These are phyloP conservation scores for Beauveria scarabaeidicola DNA, from an alignment of 2,329 filamentous ascomycete species.

Conservation along the genomic window DNA sequence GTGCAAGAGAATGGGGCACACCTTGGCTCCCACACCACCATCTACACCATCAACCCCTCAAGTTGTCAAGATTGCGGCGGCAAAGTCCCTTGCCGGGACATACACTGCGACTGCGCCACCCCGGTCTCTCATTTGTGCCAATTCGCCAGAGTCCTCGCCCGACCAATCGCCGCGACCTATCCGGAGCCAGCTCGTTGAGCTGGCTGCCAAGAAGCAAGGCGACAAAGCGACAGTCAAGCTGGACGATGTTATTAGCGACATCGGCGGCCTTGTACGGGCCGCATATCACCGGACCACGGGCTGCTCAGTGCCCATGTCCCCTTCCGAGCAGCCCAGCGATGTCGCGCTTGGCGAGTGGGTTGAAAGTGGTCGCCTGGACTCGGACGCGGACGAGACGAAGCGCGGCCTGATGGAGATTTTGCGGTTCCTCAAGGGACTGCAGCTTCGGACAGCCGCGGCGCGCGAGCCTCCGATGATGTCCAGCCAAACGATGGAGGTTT, in stretches of 20 bases:
- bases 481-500: neutral
- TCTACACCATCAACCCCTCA: neutral
- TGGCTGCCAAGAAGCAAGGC: neutral
- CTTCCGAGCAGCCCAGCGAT: conserved; percentile 11
- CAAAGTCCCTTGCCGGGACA: neutral
- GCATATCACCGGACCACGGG: neutral
- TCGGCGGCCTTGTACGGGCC: neutral
- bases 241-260: neutral
- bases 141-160: conserved; percentile 5
- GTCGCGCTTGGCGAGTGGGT: conserved; percentile 21
- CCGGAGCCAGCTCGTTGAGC: neutral
- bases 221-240: neutral
- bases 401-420: conserved; percentile 16
- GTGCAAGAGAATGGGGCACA: neutral
- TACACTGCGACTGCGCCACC: neutral
- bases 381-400: conserved; percentile 17
- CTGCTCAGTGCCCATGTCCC: neutral
- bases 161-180: neutral
- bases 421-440: conserved; percentile 17
- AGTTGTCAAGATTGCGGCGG: neutral
- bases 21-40: neutral
- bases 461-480: conserved; percentile 1
- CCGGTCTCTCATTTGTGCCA: conserved; percentile 15
- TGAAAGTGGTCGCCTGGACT: conserved; percentile 18
- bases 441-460: conserved; percentile 13